phyloP scores from a whole-genome alignment of 2,329 filamentous ascomycete species.

The Ceratocystis huliohia region DNA sequence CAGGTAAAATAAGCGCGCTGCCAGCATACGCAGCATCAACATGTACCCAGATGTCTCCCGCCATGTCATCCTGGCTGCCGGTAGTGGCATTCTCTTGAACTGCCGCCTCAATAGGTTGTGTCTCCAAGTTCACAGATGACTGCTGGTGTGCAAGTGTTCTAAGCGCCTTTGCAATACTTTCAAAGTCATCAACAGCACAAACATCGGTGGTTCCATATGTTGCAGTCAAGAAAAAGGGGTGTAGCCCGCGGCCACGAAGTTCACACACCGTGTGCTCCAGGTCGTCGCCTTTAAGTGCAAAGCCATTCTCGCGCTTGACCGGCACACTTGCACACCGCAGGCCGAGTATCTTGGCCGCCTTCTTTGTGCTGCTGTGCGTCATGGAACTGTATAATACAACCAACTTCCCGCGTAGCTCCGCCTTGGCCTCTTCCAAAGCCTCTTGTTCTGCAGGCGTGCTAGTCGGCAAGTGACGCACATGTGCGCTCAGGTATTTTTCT shows the following conservation, averaged over 20 bases:
- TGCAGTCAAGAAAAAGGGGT: conserved; percentile 76
- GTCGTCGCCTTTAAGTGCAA: conserved; percentile 54
- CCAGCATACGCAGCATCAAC: conserved; percentile 90
- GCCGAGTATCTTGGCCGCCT: conserved; percentile 74
- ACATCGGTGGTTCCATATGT: conserved; percentile 80
- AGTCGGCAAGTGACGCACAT: conserved; percentile 38
- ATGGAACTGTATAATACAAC: conserved; percentile 72
- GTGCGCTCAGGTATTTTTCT: conserved; percentile 59
- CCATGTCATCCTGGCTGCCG: conserved; percentile 23
- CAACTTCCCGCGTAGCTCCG: conserved; percentile 44
- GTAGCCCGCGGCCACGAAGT: conserved; percentile 54
- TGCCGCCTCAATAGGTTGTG: not conserved
- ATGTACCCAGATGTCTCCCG: conserved; percentile 68
- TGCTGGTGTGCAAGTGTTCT: not conserved
- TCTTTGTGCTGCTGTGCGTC: conserved; percentile 73
- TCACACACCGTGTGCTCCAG: conserved; percentile 51
- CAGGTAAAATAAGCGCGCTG: conserved; percentile 66
- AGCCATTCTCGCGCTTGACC: conserved; percentile 48
- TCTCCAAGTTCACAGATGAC: not conserved
- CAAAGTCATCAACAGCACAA: conserved; percentile 75
- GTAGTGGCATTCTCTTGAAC: conserved; percentile 20
- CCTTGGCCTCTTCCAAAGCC: conserved; percentile 53
- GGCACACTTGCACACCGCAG: conserved; percentile 64
- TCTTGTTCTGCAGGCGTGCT: conserved; percentile 24
- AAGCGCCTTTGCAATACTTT: conserved; percentile 46